phyloP scores from a whole-genome alignment of 2,329 filamentous ascomycete genomes.

The Xylaria sp. region DNA sequence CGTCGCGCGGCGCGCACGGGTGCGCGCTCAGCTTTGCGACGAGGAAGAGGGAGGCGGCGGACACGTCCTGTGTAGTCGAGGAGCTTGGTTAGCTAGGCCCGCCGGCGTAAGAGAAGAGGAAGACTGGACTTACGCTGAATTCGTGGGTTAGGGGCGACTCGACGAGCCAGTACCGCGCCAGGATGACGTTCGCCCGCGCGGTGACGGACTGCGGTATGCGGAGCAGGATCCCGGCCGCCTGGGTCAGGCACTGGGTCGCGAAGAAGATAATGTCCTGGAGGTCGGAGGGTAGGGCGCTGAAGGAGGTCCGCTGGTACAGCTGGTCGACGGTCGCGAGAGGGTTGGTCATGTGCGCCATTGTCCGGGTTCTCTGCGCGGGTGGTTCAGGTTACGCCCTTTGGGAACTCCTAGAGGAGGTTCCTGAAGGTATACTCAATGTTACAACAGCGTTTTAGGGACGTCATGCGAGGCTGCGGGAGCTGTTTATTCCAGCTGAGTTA shows the following conservation, averaged over 20 bases:
- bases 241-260: slow-evolving; percentile 72
- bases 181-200: slow-evolving; percentile 79
- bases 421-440: too few relatives aligned
- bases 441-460: slow-evolving; percentile 9
- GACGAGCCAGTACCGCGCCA: slow-evolving; percentile 78
- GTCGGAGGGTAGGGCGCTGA: slow-evolving; percentile 65
- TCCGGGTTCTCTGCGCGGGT: neutral
- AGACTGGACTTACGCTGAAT: slow-evolving; percentile 50
- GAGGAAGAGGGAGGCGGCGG: slow-evolving; percentile 80
- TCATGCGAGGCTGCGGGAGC: slow-evolving; percentile 21
- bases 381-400: too few relatives aligned
- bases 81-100: slow-evolving; percentile 7
- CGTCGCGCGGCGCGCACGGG: slow-evolving; percentile 75
- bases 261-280: slow-evolving; percentile 74
- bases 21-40: slow-evolving; percentile 79
- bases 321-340: slow-evolving; percentile 73
- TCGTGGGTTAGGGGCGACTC: slow-evolving; percentile 59
- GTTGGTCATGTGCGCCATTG: slow-evolving; percentile 69
- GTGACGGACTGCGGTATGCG: slow-evolving; percentile 84
- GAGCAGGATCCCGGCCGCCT: slow-evolving; percentile 79
- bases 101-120: neutral
- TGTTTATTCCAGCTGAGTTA: slow-evolving; percentile 18
- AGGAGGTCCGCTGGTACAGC: slow-evolving; percentile 58
- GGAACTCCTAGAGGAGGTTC: neutral
- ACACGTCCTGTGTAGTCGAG: slow-evolving; percentile 68